Conservation (phyloP, 441 rosid genomes). For the Euphorbia celastroides region DNA sequence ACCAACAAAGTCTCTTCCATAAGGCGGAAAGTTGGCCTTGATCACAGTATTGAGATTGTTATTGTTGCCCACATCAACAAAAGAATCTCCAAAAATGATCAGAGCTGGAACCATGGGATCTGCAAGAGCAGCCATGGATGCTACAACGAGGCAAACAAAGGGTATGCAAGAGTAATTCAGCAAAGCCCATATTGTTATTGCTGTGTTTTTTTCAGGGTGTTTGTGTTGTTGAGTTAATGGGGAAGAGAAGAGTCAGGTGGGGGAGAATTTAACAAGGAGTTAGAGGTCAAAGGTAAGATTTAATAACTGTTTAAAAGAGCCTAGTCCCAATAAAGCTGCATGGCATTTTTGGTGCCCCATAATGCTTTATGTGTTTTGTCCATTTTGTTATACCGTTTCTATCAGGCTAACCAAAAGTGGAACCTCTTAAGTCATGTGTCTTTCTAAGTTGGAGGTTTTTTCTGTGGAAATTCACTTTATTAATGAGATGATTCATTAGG, state of each 20-base stretch:
- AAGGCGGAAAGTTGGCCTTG: conserved; percentile 89
- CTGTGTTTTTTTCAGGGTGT: conserved; percentile 11
- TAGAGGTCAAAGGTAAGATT: conserved; percentile 18
- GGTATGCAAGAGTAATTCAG: conserved; percentile 17
- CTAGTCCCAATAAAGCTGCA: conserved; percentile 28
- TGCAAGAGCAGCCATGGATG: conserved; percentile 27
- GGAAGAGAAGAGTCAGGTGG: conserved; percentile 22
- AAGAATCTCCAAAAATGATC: conserved; percentile 86
- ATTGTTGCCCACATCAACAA: conserved; percentile 89
- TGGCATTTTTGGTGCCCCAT: conserved; percentile 28
- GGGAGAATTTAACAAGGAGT: conserved; percentile 26
- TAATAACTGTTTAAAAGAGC: conserved; percentile 17
- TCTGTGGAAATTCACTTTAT: neutral
- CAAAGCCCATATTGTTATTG: conserved; percentile 19
- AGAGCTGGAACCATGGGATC: conserved; percentile 76
- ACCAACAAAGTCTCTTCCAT: conserved; percentile 79
- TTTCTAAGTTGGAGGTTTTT: conserved; percentile 3
- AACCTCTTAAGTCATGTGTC: conserved; percentile 7
- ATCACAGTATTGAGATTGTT: conserved; percentile 56
- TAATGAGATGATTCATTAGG: neutral
- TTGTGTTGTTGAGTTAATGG: conserved; percentile 17
- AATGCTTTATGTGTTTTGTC: conserved; percentile 12
- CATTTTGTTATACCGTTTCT: conserved; percentile 12
- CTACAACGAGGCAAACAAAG: conserved; percentile 23
- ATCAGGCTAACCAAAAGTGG: conserved; percentile 18